phyloP scores from a whole-genome alignment of 2,329 filamentous ascomycete species.

The Fusarium nisikadoi region DNA sequence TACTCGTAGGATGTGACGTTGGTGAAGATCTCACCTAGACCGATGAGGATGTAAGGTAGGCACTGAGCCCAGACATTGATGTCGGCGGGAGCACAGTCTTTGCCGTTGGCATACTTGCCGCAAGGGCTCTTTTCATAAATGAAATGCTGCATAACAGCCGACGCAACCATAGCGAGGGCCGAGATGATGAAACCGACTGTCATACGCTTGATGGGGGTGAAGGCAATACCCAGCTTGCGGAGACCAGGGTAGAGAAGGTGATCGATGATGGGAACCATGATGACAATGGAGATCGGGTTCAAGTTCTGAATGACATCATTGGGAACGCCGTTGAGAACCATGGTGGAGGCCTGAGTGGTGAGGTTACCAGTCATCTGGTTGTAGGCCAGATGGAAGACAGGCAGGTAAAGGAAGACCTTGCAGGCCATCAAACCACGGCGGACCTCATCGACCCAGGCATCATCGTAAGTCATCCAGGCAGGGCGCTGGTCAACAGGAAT shows the following conservation, averaged over 20 bases:
- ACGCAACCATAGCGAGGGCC: slow-evolving; percentile 68
- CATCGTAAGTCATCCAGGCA: slow-evolving; percentile 83
- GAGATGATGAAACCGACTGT: slow-evolving; percentile 75
- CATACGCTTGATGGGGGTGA: slow-evolving; percentile 82
- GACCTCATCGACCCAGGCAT: slow-evolving; percentile 84
- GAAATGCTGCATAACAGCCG: slow-evolving; percentile 67
- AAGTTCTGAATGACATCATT: slow-evolving; percentile 83
- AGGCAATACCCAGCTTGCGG: slow-evolving; percentile 70
- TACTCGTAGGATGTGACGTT: slow-evolving; percentile 75
- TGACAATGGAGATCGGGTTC: slow-evolving; percentile 78
- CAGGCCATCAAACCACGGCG: slow-evolving; percentile 75
- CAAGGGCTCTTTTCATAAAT: slow-evolving; percentile 74
- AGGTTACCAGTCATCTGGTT: slow-evolving; percentile 71
- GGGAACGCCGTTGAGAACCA: slow-evolving; percentile 76
- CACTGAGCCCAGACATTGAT: slow-evolving; percentile 74
- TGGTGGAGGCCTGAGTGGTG: slow-evolving; percentile 71
- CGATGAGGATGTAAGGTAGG: slow-evolving; percentile 62
- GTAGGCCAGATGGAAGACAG: slow-evolving; percentile 70
- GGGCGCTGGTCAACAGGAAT: slow-evolving; percentile 68
- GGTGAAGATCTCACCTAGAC: slow-evolving; percentile 64
- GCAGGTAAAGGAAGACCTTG: slow-evolving; percentile 77
- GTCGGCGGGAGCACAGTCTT: slow-evolving; percentile 61
- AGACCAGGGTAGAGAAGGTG: slow-evolving; percentile 75
- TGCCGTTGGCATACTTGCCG: slow-evolving; percentile 61
- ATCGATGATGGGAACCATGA: slow-evolving; percentile 79